phyloP scores from a whole-genome alignment of 2,329 filamentous ascomycete genomes.

The Allantophomopsis cytisporea region DNA sequence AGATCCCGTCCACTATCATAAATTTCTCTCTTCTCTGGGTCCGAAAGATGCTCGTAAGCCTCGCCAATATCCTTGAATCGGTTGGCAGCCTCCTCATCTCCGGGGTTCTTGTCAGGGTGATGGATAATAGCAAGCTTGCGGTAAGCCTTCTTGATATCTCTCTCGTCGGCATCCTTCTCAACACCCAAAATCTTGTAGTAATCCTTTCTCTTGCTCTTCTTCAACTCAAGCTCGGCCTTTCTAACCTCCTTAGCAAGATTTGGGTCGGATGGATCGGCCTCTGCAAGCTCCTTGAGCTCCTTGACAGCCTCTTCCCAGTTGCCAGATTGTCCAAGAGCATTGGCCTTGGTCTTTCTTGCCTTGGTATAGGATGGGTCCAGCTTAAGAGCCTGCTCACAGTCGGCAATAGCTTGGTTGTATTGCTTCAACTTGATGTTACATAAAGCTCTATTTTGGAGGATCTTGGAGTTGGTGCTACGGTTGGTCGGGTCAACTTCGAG shows the following conservation, averaged over 20 bases:
- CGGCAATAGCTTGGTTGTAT: constrained; percentile 66
- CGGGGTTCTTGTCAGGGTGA: constrained; percentile 96
- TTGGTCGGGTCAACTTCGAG: constrained; percentile 78
- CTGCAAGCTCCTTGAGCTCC: constrained; percentile 77
- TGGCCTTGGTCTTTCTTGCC: constrained; percentile 87
- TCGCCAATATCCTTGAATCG: constrained; percentile 97
- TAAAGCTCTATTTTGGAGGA: constrained; percentile 84
- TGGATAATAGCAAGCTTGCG: constrained; percentile 86
- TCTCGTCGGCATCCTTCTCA: constrained; percentile 71
- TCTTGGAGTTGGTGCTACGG: constrained; percentile 86
- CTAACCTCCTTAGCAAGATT: constrained; percentile 74
- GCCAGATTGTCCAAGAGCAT: constrained; percentile 71
- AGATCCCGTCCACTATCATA: constrained; percentile 93
- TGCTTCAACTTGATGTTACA: constrained; percentile 76
- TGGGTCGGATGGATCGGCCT: constrained; percentile 71
- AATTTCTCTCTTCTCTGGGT: constrained; percentile 80
- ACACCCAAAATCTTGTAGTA: constrained; percentile 96
- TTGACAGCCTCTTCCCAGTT: constrained; percentile 86
- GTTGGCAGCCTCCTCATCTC: constrained; percentile 69
- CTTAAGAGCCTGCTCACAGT: constrained; percentile 73
- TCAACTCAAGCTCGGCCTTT: constrained; percentile 84
- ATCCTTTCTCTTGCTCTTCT: constrained; percentile 95
- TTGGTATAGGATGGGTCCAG: constrained; percentile 80
- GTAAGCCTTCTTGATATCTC: constrained; percentile 92
- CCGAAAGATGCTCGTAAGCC: constrained; percentile 90